Evolutionary conservation across 163 green algal genomes (phyloP).

Genomic region (Prototheca cutis): DNA sequence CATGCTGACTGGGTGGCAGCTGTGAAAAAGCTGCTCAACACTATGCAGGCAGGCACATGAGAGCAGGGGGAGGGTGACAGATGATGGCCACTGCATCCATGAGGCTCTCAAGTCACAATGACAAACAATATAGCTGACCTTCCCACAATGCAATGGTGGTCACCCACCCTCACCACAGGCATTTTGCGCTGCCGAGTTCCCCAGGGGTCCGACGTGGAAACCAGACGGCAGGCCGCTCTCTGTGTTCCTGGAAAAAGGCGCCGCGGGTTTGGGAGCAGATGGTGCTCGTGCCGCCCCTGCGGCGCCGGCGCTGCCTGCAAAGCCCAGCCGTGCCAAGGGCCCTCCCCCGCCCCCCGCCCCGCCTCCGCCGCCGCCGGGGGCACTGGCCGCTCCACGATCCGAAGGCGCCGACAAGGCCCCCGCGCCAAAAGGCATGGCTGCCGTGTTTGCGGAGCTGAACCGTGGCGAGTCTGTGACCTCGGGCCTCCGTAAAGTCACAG

Average conservation of each 20-base stretch:
- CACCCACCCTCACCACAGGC: neutral
- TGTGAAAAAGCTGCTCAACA: constrained; percentile 52
- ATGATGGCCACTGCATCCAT: no score
- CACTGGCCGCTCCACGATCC: constrained; percentile 5
- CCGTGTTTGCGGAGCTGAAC: constrained; percentile 56
- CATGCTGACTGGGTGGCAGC: constrained; percentile 69
- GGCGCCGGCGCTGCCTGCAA: neutral
- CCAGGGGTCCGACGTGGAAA: constrained; percentile 61
- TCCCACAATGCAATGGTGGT: neutral
- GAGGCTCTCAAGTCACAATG: no score
- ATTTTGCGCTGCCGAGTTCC: neutral
- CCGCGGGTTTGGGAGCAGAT: no score
- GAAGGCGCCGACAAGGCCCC: neutral
- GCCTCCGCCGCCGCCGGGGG: constrained; percentile 26
- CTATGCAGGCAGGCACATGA: constrained; percentile 52
- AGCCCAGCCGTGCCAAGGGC: constrained; percentile 2
- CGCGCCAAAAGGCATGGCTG: constrained; percentile 34
- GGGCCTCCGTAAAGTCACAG: constrained; percentile 84
- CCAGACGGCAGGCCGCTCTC: constrained; percentile 27
- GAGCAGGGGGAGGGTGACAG: no score
- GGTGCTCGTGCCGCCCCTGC: neutral
- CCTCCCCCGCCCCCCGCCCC: constrained; percentile 44
- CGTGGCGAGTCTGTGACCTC: constrained; percentile 61
- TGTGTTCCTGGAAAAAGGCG: no score
- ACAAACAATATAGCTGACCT: no score